phyloP scores from a whole-genome alignment of 352 stramenopile species.

The Globisporangium cylindrosporum region DNA sequence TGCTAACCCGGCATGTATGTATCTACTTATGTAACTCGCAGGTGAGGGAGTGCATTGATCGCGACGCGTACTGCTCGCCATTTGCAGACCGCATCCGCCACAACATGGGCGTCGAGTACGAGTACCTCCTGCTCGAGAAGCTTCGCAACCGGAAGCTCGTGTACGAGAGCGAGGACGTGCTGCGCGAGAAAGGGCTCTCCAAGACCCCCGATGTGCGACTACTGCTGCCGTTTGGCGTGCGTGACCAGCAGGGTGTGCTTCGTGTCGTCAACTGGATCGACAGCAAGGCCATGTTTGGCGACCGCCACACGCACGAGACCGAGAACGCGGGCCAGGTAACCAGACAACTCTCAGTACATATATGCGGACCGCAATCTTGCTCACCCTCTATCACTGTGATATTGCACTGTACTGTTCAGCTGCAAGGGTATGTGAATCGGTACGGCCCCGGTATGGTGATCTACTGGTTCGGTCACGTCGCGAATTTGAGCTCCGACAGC shows the following conservation, averaged over 20 bases:
- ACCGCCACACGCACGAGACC: not conserved
- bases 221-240: not conserved
- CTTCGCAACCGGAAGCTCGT: not conserved
- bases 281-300: not conserved
- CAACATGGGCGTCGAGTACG: not conserved
- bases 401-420: not conserved
- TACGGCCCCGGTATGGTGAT: conserved; percentile 24
- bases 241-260: not conserved
- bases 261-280: not conserved
- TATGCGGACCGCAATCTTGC: not conserved
- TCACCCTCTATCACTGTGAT: not conserved
- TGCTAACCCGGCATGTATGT: not conserved
- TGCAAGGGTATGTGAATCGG: not conserved
- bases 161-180: not conserved
- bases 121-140: not conserved
- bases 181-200: not conserved
- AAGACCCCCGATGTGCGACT: not conserved
- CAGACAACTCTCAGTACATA: not conserved
- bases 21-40: not conserved
- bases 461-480: conserved; percentile 84
- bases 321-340: not conserved
- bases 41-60: not conserved
- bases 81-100: not conserved
- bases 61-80: not conserved
- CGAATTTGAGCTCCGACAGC: conserved; percentile 45